phyloP scores from a whole-genome alignment of 768 basidiomycete species.

The Melanogaster broomeanus region DNA sequence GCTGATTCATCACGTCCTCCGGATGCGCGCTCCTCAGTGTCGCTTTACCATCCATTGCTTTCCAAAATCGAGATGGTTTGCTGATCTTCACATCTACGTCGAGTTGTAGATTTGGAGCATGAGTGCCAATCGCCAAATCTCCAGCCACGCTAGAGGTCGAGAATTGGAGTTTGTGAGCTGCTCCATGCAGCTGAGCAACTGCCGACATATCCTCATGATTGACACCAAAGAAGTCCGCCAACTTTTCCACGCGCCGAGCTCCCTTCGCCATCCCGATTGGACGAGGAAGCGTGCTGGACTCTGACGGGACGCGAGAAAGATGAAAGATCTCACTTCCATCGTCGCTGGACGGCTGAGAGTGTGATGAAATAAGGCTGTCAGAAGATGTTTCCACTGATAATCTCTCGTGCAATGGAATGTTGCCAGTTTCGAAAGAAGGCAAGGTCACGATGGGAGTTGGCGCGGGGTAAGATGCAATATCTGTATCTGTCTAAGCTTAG shows the following conservation, averaged over 20 bases:
- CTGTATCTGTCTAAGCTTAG: not conserved
- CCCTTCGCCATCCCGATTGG: constrained; percentile 6
- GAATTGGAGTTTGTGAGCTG: not conserved
- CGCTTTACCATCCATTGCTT: constrained; percentile 30
- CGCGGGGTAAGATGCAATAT: not conserved
- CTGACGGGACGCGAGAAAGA: not conserved
- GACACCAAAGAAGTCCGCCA: constrained; percentile 18
- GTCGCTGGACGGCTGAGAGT: not conserved
- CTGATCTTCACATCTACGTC: constrained; percentile 42
- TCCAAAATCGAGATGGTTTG: constrained; percentile 42
- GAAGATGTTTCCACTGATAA: not conserved
- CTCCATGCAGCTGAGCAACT: not conserved
- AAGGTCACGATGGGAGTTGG: not conserved
- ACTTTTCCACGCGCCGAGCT: constrained; percentile 12
- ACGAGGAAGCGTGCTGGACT: not conserved
- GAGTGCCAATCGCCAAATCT: constrained; percentile 3
- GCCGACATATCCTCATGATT: constrained; percentile 3
- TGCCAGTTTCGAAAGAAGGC: not conserved
- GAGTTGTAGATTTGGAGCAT: constrained; percentile 2
- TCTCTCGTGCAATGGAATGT: not conserved
- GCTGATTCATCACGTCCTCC: constrained; percentile 43
- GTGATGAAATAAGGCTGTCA: not conserved
- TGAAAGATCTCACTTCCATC: not conserved
- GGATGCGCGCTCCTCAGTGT: constrained; percentile 38
- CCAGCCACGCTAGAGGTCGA: not conserved